Evolutionary conservation across 768 basidiomycete genomes (phyloP).

Genomic region (Pulveroboletus sp.): DNA sequence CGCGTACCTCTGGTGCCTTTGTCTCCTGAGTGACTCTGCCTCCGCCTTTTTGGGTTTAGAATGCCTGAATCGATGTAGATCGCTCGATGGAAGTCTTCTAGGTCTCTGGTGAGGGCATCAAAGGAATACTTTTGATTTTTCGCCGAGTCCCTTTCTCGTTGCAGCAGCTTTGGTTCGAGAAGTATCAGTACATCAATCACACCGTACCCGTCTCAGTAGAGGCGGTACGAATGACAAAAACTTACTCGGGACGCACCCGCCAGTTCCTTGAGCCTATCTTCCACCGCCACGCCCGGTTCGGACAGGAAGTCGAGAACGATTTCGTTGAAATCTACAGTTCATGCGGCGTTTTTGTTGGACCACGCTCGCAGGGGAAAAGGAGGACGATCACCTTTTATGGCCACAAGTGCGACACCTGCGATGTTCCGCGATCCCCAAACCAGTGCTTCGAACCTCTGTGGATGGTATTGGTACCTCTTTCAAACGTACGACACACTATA

Average conservation of each 20-base stretch:
- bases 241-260: constrained; percentile 7
- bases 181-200: neutral
- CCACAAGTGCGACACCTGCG: constrained; percentile 12
- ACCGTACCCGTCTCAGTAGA: neutral
- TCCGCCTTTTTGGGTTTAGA: neutral
- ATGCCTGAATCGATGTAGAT: neutral
- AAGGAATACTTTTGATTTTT: constrained; percentile 10
- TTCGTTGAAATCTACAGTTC: constrained; percentile 16
- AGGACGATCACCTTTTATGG: constrained; percentile 9
- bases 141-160: constrained; percentile 6
- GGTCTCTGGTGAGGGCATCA: constrained; percentile 6
- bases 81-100: constrained; percentile 2
- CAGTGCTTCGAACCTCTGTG: constrained; percentile 11
- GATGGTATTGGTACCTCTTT: neutral
- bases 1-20: neutral
- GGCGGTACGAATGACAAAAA: too few species aligned
- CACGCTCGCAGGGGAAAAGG: too few species aligned
- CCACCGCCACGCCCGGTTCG: neutral
- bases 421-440: constrained; percentile 18
- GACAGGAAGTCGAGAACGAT: constrained; percentile 18
- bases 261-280: constrained; percentile 16
- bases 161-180: constrained; percentile 7
- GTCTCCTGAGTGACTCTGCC: neutral
- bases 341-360: neutral
- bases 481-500: neutral